Conservation (phyloP, 306 rosid species). For the Citrullus mucosospermus region DNA sequence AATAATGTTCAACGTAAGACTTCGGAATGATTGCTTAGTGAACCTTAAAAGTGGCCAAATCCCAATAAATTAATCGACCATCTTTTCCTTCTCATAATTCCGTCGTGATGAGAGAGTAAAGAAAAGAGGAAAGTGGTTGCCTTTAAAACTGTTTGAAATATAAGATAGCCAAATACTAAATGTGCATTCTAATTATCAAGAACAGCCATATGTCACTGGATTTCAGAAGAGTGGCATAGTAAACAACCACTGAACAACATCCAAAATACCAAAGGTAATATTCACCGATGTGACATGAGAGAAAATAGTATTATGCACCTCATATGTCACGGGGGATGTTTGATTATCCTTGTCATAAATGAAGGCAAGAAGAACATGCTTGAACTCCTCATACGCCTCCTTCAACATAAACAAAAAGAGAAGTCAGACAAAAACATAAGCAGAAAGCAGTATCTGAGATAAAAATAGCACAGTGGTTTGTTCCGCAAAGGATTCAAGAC, state of each 20-base stretch:
- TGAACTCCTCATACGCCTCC: slow-evolving; percentile 99
- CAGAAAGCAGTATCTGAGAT: not conserved
- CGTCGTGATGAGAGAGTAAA: not conserved
- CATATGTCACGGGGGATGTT: slow-evolving; percentile 75
- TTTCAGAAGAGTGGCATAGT: not conserved
- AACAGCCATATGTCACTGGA: not conserved
- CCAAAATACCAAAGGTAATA: not conserved
- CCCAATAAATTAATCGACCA: not conserved
- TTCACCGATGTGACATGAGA: not conserved
- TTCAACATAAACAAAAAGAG: slow-evolving; percentile 33
- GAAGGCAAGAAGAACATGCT: slow-evolving; percentile 90
- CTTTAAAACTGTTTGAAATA: not conserved
- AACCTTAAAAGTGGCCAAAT: not conserved
- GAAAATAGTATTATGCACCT: slow-evolving; percentile 30
- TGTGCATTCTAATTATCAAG: not conserved
- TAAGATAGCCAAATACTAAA: not conserved
- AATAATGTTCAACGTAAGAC: not conserved
- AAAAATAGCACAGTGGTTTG: not conserved
- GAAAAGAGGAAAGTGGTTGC: not conserved
- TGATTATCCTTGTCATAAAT: slow-evolving; percentile 80
- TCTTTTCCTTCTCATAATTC: not conserved
- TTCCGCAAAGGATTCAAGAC: not conserved
- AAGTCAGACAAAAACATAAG: slow-evolving; percentile 21
- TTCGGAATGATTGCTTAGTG: not conserved
- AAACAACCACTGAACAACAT: not conserved